phyloP scores from a whole-genome alignment of 225 moss, liverwort and hornwort genomes.

The Polytrichum formosum region DNA sequence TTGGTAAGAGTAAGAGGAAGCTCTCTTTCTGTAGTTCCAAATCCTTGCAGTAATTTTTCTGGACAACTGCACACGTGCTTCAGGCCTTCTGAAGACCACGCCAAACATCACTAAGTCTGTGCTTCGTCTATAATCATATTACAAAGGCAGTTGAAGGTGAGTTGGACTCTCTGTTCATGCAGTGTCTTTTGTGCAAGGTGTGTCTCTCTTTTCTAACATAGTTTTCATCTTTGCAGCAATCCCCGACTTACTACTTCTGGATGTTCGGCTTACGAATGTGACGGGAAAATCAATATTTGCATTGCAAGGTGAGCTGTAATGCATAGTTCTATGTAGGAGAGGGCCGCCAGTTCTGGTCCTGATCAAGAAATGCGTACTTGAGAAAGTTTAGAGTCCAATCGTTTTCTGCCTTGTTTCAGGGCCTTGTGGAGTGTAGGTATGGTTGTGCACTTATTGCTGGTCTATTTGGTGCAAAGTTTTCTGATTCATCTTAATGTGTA shows the following conservation, averaged over 20 bases:
- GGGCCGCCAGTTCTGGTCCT: background rate
- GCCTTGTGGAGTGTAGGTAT: background rate
- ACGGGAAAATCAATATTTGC: constrained; percentile 42
- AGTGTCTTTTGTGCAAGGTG: background rate
- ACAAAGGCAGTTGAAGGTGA: too few species aligned
- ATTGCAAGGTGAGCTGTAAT: constrained; percentile 39
- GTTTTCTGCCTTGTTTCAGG: background rate
- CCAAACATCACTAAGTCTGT: too few species aligned
- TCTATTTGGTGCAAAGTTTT: too few species aligned
- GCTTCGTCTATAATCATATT: too few species aligned
- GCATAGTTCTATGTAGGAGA: background rate
- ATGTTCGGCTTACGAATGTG: constrained; percentile 52
- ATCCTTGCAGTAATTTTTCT: too few species aligned
- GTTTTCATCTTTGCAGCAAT: constrained; percentile 38
- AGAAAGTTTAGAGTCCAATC: background rate
- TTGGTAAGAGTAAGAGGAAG: too few species aligned
- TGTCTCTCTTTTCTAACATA: too few species aligned
- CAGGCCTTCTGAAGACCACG: too few species aligned
- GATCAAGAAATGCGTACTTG: background rate
- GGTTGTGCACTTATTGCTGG: background rate
- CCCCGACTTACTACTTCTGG: constrained; percentile 52
- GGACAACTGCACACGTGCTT: too few species aligned
- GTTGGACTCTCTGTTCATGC: background rate
- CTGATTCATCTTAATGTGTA: too few species aligned
- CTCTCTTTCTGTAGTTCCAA: too few species aligned